Evolutionary conservation across 768 basidiomycete species (phyloP), one percentile per base, ranked within the genome.

Genomic region (Rhodotorula babjevae): DNA sequence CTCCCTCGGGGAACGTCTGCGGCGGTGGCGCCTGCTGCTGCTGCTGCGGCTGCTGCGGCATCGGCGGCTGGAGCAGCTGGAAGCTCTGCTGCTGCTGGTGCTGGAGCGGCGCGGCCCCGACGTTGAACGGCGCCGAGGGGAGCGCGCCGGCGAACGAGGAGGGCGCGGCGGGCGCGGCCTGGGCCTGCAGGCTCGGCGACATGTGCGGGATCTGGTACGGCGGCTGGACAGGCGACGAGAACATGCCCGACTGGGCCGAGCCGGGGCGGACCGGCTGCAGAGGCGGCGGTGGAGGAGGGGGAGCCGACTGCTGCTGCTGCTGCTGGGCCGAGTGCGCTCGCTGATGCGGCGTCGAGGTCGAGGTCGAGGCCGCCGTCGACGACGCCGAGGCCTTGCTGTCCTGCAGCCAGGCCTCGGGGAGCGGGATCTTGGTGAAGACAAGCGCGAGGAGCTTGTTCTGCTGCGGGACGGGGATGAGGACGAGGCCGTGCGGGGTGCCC

Each of bases 351-450:
- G 31, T 16, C 29, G 29, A 7, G 15, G 36, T 36, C 36, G 29
- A 7, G 15, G 36, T 36, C 36, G 55, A 6, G 9, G 52, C 4
- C 5, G 52, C 25, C 27, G 61, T 9, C 4, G 55, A 15, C 31
- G 33, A 27, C 33, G 27, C 47, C 36, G 36, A 36, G 2, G 56
- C 21, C 55, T n/a, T 46, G 36, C 36, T 31, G 50, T 61, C n/a
- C 31, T 65, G 63, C 36, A 65, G 23, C 74, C 70, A 71, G 5
- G 36, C 64, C 10, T 68, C 56, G 15, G 74, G 74, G n/a, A 75
- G 57, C 2, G 70, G 55, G 31, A 75, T 69, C 40, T 75, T 75
- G 55, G 55, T 47, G 40, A 75, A 75, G 36, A 75, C 70, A 67
- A 75, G 65, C 12, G 42, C 70, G 61, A 75, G 36, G 19, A 75